Conservation (phyloP, 345 rosid species). For the Nasturtium officinale region DNA sequence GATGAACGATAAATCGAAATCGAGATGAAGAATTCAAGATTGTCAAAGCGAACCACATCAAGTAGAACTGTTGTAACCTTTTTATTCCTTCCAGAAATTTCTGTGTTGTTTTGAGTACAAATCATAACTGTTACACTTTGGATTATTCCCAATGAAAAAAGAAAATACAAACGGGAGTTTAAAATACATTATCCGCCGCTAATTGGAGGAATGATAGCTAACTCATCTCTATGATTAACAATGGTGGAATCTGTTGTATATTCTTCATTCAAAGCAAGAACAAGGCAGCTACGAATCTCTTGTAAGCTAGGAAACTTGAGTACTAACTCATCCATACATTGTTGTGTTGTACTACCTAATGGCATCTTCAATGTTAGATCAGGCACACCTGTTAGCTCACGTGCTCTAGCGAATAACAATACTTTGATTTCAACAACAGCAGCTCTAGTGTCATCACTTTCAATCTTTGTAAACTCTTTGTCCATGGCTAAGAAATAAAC, state of each 20-base stretch:
- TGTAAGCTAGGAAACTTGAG: slow-evolving; percentile 63
- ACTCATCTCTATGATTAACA: slow-evolving; percentile 77
- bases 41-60: background rate
- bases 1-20: background rate
- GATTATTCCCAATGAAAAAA: slow-evolving; percentile 2
- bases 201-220: slow-evolving; percentile 95
- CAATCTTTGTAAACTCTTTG: slow-evolving; percentile 24
- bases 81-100: background rate
- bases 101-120: slow-evolving; percentile 11
- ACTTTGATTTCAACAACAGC: slow-evolving; percentile 57
- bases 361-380: slow-evolving; percentile 60
- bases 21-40: background rate
- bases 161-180: background rate
- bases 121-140: background rate
- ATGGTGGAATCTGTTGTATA: slow-evolving; percentile 58
- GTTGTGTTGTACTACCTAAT: slow-evolving; percentile 62
- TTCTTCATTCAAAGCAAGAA: slow-evolving; percentile 82
- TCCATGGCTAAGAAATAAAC: slow-evolving; percentile 27
- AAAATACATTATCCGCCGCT: slow-evolving; percentile 72
- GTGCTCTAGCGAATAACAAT: slow-evolving; percentile 83
- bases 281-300: slow-evolving; percentile 70
- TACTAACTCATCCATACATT: slow-evolving; percentile 66
- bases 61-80: slow-evolving; percentile 6
- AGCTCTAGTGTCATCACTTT: slow-evolving; percentile 35
- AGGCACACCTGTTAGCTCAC: slow-evolving; percentile 68